These are phyloP conservation scores for Xylaria multiplex DNA, from an alignment of 2,329 filamentous ascomycete species.

Conservation along the genomic window DNA sequence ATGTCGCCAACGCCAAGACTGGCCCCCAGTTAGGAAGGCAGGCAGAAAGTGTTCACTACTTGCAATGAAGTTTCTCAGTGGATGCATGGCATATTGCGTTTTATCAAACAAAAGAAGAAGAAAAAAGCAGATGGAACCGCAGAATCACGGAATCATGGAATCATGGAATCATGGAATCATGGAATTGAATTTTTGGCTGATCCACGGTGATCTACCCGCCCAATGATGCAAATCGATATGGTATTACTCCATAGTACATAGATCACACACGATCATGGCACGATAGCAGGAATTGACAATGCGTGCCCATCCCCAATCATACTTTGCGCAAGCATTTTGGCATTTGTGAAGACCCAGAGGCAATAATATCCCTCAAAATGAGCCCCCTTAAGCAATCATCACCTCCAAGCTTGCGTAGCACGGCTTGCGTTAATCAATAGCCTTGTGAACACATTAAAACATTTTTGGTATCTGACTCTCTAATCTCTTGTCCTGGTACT, in stretches of 20 bases:
- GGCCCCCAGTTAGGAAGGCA: not conserved
- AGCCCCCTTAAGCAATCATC: no score
- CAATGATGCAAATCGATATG: not conserved
- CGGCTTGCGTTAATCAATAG: no score
- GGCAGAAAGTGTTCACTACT: not conserved
- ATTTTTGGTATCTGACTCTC: no score
- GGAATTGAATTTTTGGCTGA: not conserved
- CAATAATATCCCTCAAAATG: no score
- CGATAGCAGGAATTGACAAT: no score
- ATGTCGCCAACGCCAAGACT: not conserved
- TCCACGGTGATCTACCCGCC: constrained; percentile 9
- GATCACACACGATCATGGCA: no score
- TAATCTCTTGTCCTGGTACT: no score
- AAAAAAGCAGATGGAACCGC: not conserved
- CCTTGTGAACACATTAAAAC: no score
- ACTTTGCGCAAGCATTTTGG: no score
- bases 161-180: not conserved
- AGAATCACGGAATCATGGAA: not conserved
- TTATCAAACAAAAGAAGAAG: not conserved
- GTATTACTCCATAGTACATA: not conserved
- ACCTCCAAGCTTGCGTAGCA: no score
- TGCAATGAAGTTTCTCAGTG: not conserved
- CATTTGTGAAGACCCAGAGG: no score
- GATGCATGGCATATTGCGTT: not conserved
- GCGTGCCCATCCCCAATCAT: no score